phyloP scores from a whole-genome alignment of 495 filamentous ascomycete species.

The Baudoinia panamericana region DNA sequence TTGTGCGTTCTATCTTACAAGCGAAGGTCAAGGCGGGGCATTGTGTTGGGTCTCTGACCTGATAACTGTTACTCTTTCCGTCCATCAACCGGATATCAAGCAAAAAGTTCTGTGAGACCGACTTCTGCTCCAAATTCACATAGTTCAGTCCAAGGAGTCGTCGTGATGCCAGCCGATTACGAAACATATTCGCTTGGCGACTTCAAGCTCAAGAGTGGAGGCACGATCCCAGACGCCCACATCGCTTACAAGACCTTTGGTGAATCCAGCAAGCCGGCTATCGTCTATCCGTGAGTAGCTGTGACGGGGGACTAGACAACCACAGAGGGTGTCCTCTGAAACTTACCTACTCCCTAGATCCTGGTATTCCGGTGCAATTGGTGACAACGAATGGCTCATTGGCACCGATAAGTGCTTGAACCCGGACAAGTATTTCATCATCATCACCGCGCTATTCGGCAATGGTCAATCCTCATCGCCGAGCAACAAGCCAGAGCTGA shows the following conservation, averaged over 20 bases:
- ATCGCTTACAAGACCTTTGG: conserved; percentile 64
- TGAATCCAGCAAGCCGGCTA: conserved; percentile 44
- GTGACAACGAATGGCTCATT: conserved; percentile 54
- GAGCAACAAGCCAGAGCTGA: conserved; percentile 43
- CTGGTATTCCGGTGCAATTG: conserved; percentile 46
- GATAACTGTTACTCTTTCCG: no score
- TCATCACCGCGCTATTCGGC: conserved; percentile 58
- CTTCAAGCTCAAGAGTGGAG: conserved; percentile 48
- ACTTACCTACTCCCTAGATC: no score
- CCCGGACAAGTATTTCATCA: conserved; percentile 53
- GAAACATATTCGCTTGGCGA: conserved; percentile 45
- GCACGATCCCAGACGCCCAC: conserved; percentile 41
- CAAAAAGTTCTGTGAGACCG: no score
- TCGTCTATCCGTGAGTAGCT: conserved; percentile 59
- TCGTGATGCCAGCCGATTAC: conserved; percentile 35
- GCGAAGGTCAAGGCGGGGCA: no score
- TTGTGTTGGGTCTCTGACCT: no score
- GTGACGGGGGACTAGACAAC: no score
- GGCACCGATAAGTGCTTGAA: conserved; percentile 48
- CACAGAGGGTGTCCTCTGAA: no score
- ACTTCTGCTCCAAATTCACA: no score
- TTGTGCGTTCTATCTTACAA: no score
- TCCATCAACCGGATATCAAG: no score
- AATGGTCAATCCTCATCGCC: conserved; percentile 62
- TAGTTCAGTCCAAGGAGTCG: no score